Evolutionary conservation across 148 eudicot species (phyloP), one percentile per base, ranked within the genome.

Genomic region (Spergularia bocconei): DNA sequence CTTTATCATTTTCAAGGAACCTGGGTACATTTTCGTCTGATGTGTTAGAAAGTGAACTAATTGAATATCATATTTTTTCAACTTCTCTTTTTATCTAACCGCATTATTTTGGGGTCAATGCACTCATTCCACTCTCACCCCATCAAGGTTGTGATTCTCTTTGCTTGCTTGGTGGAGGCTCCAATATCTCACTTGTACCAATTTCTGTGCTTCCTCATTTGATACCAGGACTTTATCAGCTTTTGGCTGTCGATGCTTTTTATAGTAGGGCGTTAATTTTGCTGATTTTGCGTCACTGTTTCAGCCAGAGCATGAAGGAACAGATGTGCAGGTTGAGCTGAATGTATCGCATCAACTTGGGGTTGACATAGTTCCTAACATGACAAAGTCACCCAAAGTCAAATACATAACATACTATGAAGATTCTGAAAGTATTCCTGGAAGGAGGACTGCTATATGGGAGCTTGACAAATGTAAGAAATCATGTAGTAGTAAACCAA

Each of bases 361-460:
- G 69, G 82, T 62, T 67, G 98, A 95, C 75, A 77, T 95, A 61
- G 61, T 90, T 67, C 92, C 98, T 64, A 89, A 89, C 82, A 95
- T 95, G 98, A 90, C 96, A 64, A 90, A 83, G 85, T 85, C 90
- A 68, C 84, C 93, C 70, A 86, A 82, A 78, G 91, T 81, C 70
- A 95, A 92, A 86, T 95, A 95, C 87, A 89, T 95, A 81, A 95
- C 98, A 13, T 95, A 87, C 81, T 95, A 89, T 67, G 97, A 95
- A 86, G 98, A 95, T 82, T 84, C 98, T 78, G 93, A 89, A 83
- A 95, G 93, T 82, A 90, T 90, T 72, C 92, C 93, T 36, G 98
- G 91, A 57, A 88, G 87, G 78, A 85, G 97, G 74, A 95, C 97
- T 51, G 98, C 97, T 57, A 93, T 95, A 47, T 95, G 98, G 98